phyloP scores from a whole-genome alignment of 352 stramenopile species.

The Phytophthora boehmeriae region DNA sequence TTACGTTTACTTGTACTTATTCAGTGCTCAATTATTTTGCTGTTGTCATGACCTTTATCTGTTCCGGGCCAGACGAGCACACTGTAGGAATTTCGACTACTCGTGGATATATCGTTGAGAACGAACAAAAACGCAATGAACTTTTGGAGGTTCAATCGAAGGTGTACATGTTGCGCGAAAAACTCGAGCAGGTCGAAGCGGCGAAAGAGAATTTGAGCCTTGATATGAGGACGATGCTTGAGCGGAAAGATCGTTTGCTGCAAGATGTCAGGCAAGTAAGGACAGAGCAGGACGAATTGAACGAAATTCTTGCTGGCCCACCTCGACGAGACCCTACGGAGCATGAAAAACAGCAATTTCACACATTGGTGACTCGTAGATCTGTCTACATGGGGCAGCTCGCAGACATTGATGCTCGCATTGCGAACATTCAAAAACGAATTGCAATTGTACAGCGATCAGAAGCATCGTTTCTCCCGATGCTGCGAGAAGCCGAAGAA shows the following conservation, averaged over 20 bases:
- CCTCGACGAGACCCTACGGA: constrained; percentile 68
- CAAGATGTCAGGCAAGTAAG: constrained; percentile 58
- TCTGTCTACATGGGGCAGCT: constrained; percentile 58
- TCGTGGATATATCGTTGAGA: constrained; percentile 44
- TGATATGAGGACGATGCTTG: constrained; percentile 52
- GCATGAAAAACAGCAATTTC: constrained; percentile 63
- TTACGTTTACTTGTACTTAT: background rate
- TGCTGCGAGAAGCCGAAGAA: constrained; percentile 36
- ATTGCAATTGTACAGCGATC: constrained; percentile 48
- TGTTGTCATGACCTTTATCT: constrained; percentile 5
- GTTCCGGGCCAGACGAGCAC: constrained; percentile 45
- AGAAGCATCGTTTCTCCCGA: constrained; percentile 41
- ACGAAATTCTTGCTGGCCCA: constrained; percentile 51
- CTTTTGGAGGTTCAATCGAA: constrained; percentile 65
- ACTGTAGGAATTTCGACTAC: constrained; percentile 54
- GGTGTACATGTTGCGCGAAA: constrained; percentile 53
- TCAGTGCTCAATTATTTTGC: constrained; percentile 2
- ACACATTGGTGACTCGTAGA: constrained; percentile 53
- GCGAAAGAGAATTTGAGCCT: constrained; percentile 43
- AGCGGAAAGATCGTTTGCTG: constrained; percentile 53
- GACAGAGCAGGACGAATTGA: constrained; percentile 54
- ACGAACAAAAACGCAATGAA: constrained; percentile 55
- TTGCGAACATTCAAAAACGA: constrained; percentile 53
- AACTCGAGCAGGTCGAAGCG: constrained; percentile 49
- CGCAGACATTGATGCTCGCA: constrained; percentile 43